Base-by-base conservation (phyloP, 164 flowering plant species). In the Platanus orientalis region DNA sequence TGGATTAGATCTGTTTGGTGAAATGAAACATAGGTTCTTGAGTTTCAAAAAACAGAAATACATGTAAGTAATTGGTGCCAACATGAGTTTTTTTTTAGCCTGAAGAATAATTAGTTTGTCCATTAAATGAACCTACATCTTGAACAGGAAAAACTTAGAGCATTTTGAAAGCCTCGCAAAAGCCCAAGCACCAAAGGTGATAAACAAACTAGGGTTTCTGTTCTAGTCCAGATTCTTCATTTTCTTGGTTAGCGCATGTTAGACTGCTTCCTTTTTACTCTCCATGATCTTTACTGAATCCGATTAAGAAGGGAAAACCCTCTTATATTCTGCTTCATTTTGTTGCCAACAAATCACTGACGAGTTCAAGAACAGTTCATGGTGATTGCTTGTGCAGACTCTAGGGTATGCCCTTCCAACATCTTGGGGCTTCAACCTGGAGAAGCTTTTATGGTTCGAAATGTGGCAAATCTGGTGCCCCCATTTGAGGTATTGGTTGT, bases 361-460 rank as follows among this genome's bases (percentile, higher is more conserved):
- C 66, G 24, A 36, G 50, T 70, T 66, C 59, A 58, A 54, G 69
- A 59, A 74, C 88, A 92, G 99, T 92, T 92, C 63, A 75, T 88
- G 88, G 91, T 92, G 70, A 85, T 95, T 84, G 88, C 99, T 72
- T 95, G 99, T 79, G 99, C 88, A 68, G 99, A 95, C 75, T 95
- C 99, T 26, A 83, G 97, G 67, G 97, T 95, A 32, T 95, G 99
- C 75, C 99, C 97, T 11, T 89, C 99, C 14, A 71, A 34, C 65
- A 83, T 95, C 72, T 74, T 91, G 29, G 96, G 97, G 62, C 81
- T 95, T 78, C 81, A 95, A 76, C 94, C 97, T 9, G 99, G 97
- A 16, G 99, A 92, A 61, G 96, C 99, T 47, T 95, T 92, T 73
- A 74, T 72, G 14, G 70, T 92, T 16, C 81, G 98, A 4, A 92